These are phyloP conservation scores for Aquilaria yunnanensis DNA, from an alignment of 345 rosid genomes.

Conservation along the genomic window DNA sequence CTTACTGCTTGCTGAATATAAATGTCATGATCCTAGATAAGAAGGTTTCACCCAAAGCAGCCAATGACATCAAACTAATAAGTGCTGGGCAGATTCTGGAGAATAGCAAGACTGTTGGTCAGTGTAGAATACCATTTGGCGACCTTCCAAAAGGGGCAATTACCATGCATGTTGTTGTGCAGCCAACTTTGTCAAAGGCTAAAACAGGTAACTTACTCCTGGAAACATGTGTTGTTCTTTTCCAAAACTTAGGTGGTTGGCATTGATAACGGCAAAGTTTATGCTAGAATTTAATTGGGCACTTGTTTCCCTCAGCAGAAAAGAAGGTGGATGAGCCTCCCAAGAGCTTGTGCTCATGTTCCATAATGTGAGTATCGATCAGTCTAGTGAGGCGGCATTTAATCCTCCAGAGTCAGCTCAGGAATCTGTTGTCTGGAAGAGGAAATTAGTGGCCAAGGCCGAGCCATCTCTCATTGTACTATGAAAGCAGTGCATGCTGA, in stretches of 20 bases:
- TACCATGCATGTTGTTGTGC: conserved; percentile 96
- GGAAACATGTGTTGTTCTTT: too few species aligned
- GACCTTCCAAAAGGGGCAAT: conserved; percentile 65
- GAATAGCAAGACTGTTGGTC: conserved; percentile 78
- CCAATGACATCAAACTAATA: conserved; percentile 82
- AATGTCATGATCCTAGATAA: conserved; percentile 43
- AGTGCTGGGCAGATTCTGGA: conserved; percentile 88
- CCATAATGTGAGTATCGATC: conserved; percentile 46
- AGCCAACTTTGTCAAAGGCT: conserved; percentile 61
- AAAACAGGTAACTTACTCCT: conserved; percentile 52
- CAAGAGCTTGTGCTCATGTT: conserved; percentile 51
- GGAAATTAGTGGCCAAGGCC: conserved; percentile 23
- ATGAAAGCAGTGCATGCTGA: conserved; percentile 23
- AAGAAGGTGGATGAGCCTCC: conserved; percentile 60
- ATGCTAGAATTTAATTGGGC: not conserved
- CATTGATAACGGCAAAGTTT: not conserved
- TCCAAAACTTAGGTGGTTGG: too few species aligned
- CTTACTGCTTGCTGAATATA: conserved; percentile 1
- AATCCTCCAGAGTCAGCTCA: conserved; percentile 11
- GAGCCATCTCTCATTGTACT: conserved; percentile 19
- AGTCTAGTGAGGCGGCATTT: conserved; percentile 12
- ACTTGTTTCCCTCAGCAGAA: conserved; percentile 35
- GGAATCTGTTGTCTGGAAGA: conserved; percentile 21
- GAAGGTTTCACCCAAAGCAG: conserved; percentile 67
- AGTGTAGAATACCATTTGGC: conserved; percentile 74